Evolutionary conservation across 2,329 filamentous ascomycete genomes (phyloP).

Genomic region (Aspergillus glaucus): DNA sequence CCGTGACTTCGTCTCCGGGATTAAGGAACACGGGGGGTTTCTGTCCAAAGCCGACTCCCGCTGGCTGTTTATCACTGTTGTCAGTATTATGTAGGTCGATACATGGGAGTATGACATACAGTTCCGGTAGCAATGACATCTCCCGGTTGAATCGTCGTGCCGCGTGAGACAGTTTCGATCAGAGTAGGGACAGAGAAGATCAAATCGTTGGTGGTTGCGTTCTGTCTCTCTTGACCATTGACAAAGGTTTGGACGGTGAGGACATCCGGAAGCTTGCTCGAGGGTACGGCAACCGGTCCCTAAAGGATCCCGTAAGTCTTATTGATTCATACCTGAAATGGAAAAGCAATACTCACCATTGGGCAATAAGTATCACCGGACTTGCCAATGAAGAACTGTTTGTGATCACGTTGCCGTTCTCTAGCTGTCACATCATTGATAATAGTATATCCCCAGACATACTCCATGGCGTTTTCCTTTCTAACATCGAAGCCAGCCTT

Average conservation of each 20-base stretch:
- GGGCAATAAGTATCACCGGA: slow-evolving; percentile 52
- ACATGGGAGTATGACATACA: slow-evolving; percentile 14
- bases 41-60: slow-evolving; percentile 2
- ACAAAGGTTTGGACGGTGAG: slow-evolving; percentile 42
- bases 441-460: slow-evolving; percentile 54
- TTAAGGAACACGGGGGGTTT: neutral
- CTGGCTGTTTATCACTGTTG: neutral
- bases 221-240: slow-evolving; percentile 48
- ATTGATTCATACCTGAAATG: too few species aligned
- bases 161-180: slow-evolving; percentile 43
- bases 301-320: neutral
- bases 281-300: slow-evolving; percentile 49
- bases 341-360: slow-evolving; percentile 23
- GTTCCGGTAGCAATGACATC: slow-evolving; percentile 49
- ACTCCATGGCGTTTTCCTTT: slow-evolving; percentile 41
- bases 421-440: slow-evolving; percentile 51
- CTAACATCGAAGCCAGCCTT: slow-evolving; percentile 41
- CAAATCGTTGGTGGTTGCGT: slow-evolving; percentile 43
- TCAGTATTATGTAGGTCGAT: too few species aligned
- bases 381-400: slow-evolving; percentile 57
- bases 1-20: neutral
- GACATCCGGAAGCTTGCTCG: slow-evolving; percentile 37
- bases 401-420: slow-evolving; percentile 51
- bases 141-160: slow-evolving; percentile 46
- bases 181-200: slow-evolving; percentile 47